Percentiles rank a stretch among this genome's conserved stretches.
Evolutionary conservation across 2,329 filamentous ascomycete species (phyloP).

Genomic region (Camptophora hylomeconis): DNA sequence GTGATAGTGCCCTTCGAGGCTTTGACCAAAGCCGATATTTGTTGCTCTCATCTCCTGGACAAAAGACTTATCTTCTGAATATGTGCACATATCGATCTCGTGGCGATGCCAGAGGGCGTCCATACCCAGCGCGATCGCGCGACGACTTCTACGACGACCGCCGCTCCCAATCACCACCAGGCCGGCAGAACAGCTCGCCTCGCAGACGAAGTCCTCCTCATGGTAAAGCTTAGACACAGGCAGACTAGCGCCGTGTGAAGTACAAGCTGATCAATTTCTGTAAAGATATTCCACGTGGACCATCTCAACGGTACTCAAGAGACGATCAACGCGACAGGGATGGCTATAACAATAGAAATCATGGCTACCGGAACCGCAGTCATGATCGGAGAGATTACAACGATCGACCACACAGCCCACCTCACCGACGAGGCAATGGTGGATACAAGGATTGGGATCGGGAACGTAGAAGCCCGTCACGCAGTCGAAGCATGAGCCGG

Average conservation of each 20-base stretch:
- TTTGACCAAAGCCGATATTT: too few species aligned
- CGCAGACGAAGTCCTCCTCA: slow-evolving; percentile 33
- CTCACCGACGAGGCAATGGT: slow-evolving; percentile 29
- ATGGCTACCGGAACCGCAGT: slow-evolving; percentile 22
- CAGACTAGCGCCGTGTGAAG: slow-evolving; percentile 14
- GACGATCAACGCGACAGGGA: slow-evolving; percentile 11
- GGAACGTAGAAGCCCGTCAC: slow-evolving; percentile 19
- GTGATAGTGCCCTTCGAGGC: too few species aligned
- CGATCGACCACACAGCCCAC: slow-evolving; percentile 24
- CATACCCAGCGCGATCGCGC: too few species aligned
- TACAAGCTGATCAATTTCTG: slow-evolving; percentile 26
- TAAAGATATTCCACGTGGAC: slow-evolving; percentile 28
- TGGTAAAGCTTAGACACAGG: slow-evolving; percentile 25
- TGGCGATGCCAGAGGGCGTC: too few species aligned
- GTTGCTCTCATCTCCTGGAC: too few species aligned
- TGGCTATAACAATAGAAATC: slow-evolving; percentile 19
- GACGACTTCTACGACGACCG: slow-evolving; percentile 36
- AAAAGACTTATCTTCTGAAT: too few species aligned
- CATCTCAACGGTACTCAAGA: slow-evolving; percentile 17
- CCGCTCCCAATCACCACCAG: slow-evolving; percentile 25
- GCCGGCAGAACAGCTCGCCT: slow-evolving; percentile 24
- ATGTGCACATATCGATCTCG: too few species aligned
- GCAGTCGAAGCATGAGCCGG: slow-evolving; percentile 19
- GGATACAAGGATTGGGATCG: slow-evolving; percentile 34
- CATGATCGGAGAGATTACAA: slow-evolving; percentile 23